phyloP scores from a whole-genome alignment of 768 basidiomycete species.

The Pholiota conissans region DNA sequence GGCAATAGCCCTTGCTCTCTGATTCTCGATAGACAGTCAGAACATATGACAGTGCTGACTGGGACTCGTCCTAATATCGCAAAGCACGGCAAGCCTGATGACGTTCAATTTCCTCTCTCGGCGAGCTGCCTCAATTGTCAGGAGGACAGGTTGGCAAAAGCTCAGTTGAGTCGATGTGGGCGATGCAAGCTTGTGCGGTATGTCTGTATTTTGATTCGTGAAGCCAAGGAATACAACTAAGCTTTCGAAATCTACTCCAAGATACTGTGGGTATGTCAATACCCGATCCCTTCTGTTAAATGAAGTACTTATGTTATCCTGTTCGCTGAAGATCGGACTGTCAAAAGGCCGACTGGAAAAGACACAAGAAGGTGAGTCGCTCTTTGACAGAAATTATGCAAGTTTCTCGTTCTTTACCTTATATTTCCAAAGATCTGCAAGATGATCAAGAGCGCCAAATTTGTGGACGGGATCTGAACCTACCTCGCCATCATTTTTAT shows the following conservation, averaged over 20 bases:
- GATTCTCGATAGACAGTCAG: not conserved
- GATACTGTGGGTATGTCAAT: not conserved
- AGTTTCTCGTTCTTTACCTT: not conserved
- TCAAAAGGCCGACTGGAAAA: not conserved
- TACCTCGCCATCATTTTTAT: not conserved
- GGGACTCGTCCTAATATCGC: not conserved
- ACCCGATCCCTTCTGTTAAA: not conserved
- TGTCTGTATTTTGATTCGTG: too few species aligned
- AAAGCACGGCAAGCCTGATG: not conserved
- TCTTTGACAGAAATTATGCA: not conserved
- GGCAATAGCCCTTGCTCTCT: not conserved
- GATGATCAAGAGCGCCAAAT: not conserved
- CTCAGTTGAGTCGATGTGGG: slow-evolving; percentile 2
- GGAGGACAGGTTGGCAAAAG: not conserved
- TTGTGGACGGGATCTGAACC: not conserved
- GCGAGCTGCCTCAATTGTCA: not conserved
- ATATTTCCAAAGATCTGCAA: not conserved
- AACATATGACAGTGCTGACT: not conserved
- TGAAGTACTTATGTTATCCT: not conserved
- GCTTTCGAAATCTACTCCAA: not conserved
- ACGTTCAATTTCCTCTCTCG: not conserved
- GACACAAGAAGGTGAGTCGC: not conserved
- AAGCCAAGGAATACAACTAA: too few species aligned
- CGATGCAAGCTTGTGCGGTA: not conserved
- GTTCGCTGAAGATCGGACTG: not conserved